Percentiles rank a stretch among this genome's conserved stretches.
Conservation (phyloP, 2,329 filamentous ascomycete genomes). For the Penicillium verrucosum region DNA sequence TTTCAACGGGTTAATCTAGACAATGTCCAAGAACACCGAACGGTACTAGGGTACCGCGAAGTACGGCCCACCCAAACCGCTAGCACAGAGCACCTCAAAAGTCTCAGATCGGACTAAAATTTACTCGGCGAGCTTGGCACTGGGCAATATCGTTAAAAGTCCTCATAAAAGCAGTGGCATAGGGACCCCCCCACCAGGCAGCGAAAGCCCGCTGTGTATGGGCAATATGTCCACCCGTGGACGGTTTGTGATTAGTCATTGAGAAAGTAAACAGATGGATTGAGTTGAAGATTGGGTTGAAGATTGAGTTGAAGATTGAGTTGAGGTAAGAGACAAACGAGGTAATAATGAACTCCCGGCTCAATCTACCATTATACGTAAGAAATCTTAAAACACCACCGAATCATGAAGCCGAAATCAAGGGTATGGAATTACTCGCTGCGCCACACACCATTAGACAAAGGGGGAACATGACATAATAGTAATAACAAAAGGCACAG, state of each 20-base stretch:
- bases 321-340: constrained; percentile 1
- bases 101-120: neutral
- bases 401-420: constrained; percentile 5
- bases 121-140: neutral
- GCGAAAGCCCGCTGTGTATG: neutral
- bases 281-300: neutral
- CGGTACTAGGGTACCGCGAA: neutral
- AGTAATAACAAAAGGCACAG: neutral
- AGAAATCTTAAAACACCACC: constrained; percentile 16
- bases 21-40: too few species aligned
- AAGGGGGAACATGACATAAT: constrained; percentile 1
- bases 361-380: neutral
- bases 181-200: too few species aligned
- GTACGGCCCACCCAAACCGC: neutral
- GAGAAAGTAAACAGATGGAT: neutral
- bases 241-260: too few species aligned
- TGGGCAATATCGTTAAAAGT: neutral
- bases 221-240: neutral
- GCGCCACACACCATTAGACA: constrained; percentile 19
- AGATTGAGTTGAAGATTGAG: neutral
- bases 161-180: neutral
- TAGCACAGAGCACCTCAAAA: neutral
- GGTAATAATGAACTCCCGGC: neutral
- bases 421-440: constrained; percentile 8
- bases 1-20: neutral